phyloP scores from a whole-genome alignment of 176 grass and related monocot species.

The Aegilops speltoides region DNA sequence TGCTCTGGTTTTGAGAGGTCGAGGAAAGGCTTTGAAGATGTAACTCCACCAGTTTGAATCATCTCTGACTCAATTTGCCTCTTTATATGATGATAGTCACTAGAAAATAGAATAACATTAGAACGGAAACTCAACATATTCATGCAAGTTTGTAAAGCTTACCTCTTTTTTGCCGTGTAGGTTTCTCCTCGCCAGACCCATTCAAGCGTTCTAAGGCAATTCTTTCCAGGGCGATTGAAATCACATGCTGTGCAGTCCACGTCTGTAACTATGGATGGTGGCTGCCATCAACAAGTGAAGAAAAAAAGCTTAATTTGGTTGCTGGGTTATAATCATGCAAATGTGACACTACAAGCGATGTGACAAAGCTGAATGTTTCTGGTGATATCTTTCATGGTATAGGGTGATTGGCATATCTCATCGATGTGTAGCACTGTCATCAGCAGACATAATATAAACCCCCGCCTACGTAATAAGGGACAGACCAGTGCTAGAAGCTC shows the following conservation, averaged over 20 bases:
- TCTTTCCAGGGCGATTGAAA: conserved; percentile 98
- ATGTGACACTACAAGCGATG: neutral
- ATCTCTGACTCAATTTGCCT: conserved; percentile 95
- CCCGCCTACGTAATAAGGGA: neutral
- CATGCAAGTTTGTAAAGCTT: conserved; percentile 23
- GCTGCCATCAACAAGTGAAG: conserved; percentile 48
- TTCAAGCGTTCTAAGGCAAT: conserved; percentile 92
- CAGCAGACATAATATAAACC: conserved; percentile 18
- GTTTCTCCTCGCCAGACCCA: conserved; percentile 98
- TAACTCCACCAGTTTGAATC: conserved; percentile 62
- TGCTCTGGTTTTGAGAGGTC: conserved; percentile 93
- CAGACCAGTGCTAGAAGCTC: neutral
- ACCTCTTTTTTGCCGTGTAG: conserved; percentile 95
- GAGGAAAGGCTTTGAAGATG: conserved; percentile 69
- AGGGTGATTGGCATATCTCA: neutral
- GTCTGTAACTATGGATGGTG: conserved; percentile 95
- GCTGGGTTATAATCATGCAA: conserved; percentile 11
- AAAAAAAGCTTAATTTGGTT: neutral
- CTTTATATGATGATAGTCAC: conserved; percentile 99
- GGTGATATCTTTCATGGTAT: conserved; percentile 19
- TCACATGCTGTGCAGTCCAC: conserved; percentile 96
- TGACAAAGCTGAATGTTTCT: conserved; percentile 2
- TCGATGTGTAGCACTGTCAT: conserved; percentile 9
- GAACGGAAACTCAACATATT: conserved; percentile 19
- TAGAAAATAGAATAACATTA: conserved; percentile 37